Conservation (phyloP, 2,329 filamentous ascomycete species). For the Lithohypha guttulata region DNA sequence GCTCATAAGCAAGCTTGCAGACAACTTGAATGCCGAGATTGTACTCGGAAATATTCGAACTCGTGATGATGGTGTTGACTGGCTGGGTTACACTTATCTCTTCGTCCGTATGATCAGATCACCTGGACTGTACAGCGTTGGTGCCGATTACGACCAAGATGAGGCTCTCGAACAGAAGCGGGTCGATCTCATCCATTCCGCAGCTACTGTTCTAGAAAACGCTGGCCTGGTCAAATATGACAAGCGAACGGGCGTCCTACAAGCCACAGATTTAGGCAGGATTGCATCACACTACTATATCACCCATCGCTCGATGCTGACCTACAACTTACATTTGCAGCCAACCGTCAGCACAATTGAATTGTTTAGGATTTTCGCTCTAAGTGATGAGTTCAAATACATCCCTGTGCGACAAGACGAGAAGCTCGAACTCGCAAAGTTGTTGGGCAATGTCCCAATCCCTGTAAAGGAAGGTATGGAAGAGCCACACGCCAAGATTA, state of each 20-base stretch:
- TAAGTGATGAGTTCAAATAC: conserved; percentile 98
- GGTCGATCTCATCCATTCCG: conserved; percentile 94
- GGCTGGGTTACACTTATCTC: conserved; percentile 95
- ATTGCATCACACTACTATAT: conserved; percentile 99
- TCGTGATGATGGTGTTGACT: conserved; percentile 94
- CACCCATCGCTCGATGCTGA: conserved; percentile 89
- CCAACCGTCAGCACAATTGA: conserved; percentile 89
- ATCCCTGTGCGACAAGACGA: conserved; percentile 96
- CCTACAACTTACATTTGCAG: conserved; percentile 90
- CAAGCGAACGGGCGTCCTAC: conserved; percentile 77
- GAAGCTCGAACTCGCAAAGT: conserved; percentile 87
- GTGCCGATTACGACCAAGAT: conserved; percentile 89
- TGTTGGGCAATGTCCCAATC: conserved; percentile 80
- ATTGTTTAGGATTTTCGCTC: conserved; percentile 87
- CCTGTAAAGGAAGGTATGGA: conserved; percentile 97
- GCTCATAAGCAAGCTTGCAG: conserved; percentile 80
- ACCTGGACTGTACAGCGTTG: conserved; percentile 88
- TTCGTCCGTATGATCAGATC: conserved; percentile 97
- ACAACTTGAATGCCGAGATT: conserved; percentile 93
- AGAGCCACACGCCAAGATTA: conserved; percentile 95
- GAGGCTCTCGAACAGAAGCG: conserved; percentile 87
- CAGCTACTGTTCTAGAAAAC: conserved; percentile 74
- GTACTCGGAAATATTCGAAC: conserved; percentile 87
- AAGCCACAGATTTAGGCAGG: conserved; percentile 84
- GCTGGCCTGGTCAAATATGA: conserved; percentile 90